These are phyloP conservation scores for Wickerhamiella allomyrinae DNA, from an alignment of 805 yeast species.

Conservation along the genomic window DNA sequence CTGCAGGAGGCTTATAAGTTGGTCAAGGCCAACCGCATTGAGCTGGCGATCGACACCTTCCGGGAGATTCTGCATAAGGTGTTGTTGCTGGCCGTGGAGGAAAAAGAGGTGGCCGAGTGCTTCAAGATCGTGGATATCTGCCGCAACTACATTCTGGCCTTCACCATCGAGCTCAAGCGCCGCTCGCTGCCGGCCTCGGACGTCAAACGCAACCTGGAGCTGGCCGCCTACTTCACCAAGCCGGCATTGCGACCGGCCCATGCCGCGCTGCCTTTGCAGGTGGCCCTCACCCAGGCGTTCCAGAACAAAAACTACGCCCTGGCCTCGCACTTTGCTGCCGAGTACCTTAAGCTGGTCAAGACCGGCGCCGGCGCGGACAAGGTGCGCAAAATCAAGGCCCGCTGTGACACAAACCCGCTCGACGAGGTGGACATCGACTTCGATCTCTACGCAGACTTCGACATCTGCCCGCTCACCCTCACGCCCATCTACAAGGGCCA, in stretches of 20 bases:
- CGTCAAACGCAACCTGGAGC: constrained; percentile 74
- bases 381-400: constrained; percentile 68
- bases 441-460: constrained; percentile 84
- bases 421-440: constrained; percentile 87
- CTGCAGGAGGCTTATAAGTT: constrained; percentile 63
- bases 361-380: constrained; percentile 67
- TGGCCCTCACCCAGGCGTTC: constrained; percentile 88
- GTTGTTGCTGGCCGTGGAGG: constrained; percentile 55
- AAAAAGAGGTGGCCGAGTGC: constrained; percentile 67
- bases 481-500: constrained; percentile 81
- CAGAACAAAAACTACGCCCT: constrained; percentile 75
- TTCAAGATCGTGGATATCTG: constrained; percentile 56
- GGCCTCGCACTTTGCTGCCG: constrained; percentile 81
- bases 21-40: constrained; percentile 73
- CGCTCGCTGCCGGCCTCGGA: constrained; percentile 54
- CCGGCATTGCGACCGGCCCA: constrained; percentile 73
- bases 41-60: constrained; percentile 66
- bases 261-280: constrained; percentile 75
- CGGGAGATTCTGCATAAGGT: constrained; percentile 65
- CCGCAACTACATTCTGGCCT: constrained; percentile 82
- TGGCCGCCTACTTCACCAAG: constrained; percentile 91
- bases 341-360: constrained; percentile 55
- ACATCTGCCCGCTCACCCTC: constrained; percentile 70
- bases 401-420: constrained; percentile 63
- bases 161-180: constrained; percentile 81